Evolutionary conservation across 805 yeast genomes (phyloP).

Genomic region (Vanderwaltozyma verrucispora): DNA sequence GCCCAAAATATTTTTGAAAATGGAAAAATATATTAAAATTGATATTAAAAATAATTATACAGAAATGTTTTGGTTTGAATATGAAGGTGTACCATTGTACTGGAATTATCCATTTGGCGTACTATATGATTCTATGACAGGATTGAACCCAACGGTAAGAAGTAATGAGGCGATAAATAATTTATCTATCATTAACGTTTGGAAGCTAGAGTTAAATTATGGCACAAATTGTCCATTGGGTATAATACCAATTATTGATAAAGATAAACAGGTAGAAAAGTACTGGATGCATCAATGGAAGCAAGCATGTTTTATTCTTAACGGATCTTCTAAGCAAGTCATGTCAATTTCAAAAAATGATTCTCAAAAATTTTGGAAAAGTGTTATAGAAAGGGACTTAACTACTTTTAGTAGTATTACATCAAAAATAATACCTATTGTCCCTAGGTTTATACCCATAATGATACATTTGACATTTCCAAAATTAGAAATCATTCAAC

Average conservation of each 20-base stretch:
- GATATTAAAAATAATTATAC: conserved; percentile 15
- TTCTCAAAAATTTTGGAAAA: conserved; percentile 46
- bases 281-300: conserved; percentile 73
- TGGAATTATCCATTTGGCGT: conserved; percentile 78
- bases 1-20: conserved; percentile 30
- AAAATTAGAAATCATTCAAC: conserved; percentile 29
- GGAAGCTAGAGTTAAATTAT: conserved; percentile 38
- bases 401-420: conserved; percentile 14
- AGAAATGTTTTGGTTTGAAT: conserved; percentile 53
- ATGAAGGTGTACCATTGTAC: conserved; percentile 49
- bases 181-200: conserved; percentile 23
- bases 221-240: conserved; percentile 35
- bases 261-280: conserved; percentile 26
- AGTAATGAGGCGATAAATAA: neutral
- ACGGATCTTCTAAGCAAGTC: conserved; percentile 71
- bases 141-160: neutral
- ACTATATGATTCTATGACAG: conserved; percentile 36
- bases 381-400: conserved; percentile 30
- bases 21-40: conserved; percentile 27
- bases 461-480: conserved; percentile 26
- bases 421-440: conserved; percentile 11
- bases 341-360: conserved; percentile 64
- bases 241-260: conserved; percentile 34
- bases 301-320: conserved; percentile 65
- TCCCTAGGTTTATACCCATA: conserved; percentile 11